Evolutionary conservation across 1,284 basidiomycete genomes (phyloP), one percentile per base, ranked within the genome.

Genomic region (Cryptococcus depauperatus): DNA sequence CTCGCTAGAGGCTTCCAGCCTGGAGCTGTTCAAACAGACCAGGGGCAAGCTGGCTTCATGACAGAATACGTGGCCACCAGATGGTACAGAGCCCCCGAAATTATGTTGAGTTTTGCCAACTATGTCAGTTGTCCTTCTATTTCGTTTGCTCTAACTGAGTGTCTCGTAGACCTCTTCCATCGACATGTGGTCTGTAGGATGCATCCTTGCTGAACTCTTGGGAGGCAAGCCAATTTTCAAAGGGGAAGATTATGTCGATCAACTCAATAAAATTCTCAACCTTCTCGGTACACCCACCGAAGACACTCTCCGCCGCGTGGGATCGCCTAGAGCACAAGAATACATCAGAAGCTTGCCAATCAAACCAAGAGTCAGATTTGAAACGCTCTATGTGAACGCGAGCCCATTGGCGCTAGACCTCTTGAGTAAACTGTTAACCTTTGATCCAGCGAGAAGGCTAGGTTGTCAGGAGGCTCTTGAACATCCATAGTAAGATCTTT

Each of bases 201-300:
- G 95, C 69, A 98, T 99, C 57, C 78, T 98, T 35, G 95, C 95
- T 2, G 95, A 99, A 70, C 77, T 98, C 11, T 76, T 98, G 6
- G 91, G 92, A 13, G 92, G 95, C 28, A 89, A 92, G 64, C 95
- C 95, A 1, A 97, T 98, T 62, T 99, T 90, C 79, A 98, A 97
- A 70, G 95, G 95, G 44, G 76, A 92, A 73, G 93, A 98, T 68
- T 95, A 96, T 63, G 93, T 99, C 48, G 93, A 98, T 69, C 95
- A 99, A 70, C 77, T 99, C 35, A 98, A 98, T 69, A 93, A 96
- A 71, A 97, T 99, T 64, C 77, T 99, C 34, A 91, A 98, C 71
- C 90, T 92, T 63, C 81, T 98, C 23, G 95, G 95, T 30, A 98
- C 95, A 0, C 95, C 95, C 0, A 86, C 86, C 10, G 93, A 98